Conservation (phyloP, 345 rosid genomes). For the Ceriops tagal region DNA sequence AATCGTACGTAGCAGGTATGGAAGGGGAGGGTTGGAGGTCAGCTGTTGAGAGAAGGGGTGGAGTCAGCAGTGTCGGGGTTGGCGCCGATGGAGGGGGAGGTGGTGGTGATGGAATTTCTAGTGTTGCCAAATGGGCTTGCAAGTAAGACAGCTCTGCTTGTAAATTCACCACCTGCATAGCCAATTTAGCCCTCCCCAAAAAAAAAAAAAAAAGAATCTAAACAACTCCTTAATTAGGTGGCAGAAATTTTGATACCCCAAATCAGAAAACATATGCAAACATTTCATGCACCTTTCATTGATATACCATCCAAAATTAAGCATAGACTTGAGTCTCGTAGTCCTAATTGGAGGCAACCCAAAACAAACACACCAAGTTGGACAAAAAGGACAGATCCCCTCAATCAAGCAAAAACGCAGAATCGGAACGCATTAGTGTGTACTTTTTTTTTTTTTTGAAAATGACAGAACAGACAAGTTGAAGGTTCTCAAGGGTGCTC, state of each 20-base stretch:
- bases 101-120: constrained; percentile 23
- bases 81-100: constrained; percentile 26
- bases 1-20: constrained; percentile 52
- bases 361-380: neutral
- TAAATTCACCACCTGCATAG: constrained; percentile 28
- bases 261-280: too few relatives aligned
- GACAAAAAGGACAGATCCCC: neutral
- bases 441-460: too few relatives aligned
- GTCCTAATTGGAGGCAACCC: neutral
- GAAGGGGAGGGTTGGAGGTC: constrained; percentile 61
- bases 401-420: neutral
- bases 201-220: constrained; percentile 17
- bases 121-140: constrained; percentile 26
- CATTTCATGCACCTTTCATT: neutral
- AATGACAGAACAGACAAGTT: constrained; percentile 7
- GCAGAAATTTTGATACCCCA: too few relatives aligned
- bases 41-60: constrained; percentile 58
- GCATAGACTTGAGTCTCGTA: neutral
- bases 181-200: neutral
- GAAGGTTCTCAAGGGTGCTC: constrained; percentile 22
- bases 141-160: constrained; percentile 29
- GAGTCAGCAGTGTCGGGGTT: constrained; percentile 16
- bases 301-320: too few relatives aligned
- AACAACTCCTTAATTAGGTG: constrained; percentile 8
- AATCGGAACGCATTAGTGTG: neutral